Evolutionary conservation across 192 early-diverging fungal species (phyloP), one percentile per base, ranked within the genome.

Genomic region (Coemansia reversa): DNA sequence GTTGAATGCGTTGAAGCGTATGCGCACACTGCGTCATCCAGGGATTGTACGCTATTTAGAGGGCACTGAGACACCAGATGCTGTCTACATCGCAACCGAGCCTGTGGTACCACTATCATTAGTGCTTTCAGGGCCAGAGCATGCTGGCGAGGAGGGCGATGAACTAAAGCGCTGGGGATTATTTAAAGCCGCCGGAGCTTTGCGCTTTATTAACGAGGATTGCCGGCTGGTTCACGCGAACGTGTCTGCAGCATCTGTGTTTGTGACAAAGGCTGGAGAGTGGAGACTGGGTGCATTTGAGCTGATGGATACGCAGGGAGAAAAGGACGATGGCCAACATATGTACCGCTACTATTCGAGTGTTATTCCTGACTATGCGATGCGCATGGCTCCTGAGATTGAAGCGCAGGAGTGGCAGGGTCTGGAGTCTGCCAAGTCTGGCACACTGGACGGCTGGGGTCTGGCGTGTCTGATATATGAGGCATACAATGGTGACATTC

Each of bases 241-340:
- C 79, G 63, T 98, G 52, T 84, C 86, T 8, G 71, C 88, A 7
- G 83, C 83, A 0, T 91, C 92, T 1, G 89, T 98, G 56, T 96
- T 89, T 67, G 90, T 88, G 23, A 97, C 92, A 14, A 86, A 88
- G 58, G 90, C 92, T 8, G 96, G 96, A 51, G 96, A 98, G 74
- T 98, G 94, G 95, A 93, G 88, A 62, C 81, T 98, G 29, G 91
- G 92, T n/a, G 94, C 93, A 3, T 84, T 96, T 39, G 96, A 98
- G 58, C 58, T 90, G 20, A 64, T 92, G 24, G 85, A 87, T 51
- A 86, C 85, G 6, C 67, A 87, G 54, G 91, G 86, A 47, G 90
- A 94, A 22, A 42, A 63, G 30, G 49, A 48, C 19, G 51, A 33
- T 19, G 18, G 60, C 22, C 63, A 52, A 58, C 69, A 67, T 47